These are phyloP conservation scores for Solanum raphanifolium DNA, from an alignment of 257 asterid genomes.

Conservation along the genomic window DNA sequence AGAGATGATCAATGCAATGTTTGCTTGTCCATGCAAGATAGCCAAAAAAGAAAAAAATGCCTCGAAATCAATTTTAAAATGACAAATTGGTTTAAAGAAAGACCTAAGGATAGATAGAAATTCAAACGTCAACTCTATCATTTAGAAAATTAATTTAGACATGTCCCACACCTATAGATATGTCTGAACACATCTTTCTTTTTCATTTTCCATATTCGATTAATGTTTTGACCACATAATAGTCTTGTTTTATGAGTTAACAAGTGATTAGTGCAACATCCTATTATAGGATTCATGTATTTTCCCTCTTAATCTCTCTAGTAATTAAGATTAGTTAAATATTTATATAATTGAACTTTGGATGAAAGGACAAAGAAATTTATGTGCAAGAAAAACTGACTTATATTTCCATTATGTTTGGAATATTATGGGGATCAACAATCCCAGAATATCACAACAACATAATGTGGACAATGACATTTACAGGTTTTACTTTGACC, in stretches of 20 bases:
- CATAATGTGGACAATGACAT: no score
- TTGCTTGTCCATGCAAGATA: background rate
- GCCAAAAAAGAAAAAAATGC: background rate
- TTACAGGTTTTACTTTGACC: no score
- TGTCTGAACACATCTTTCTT: background rate
- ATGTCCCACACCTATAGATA: background rate
- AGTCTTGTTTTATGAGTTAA: background rate
- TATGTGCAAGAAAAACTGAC: background rate
- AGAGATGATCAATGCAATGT: background rate
- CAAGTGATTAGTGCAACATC: background rate
- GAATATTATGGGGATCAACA: background rate
- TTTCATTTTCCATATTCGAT: background rate
- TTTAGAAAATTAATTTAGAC: background rate
- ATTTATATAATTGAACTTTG: background rate
- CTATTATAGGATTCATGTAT: background rate
- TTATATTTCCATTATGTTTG: background rate
- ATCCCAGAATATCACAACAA: background rate
- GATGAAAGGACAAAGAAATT: background rate
- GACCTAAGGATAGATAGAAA: background rate
- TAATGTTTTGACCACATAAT: background rate
- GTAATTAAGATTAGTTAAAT: background rate
- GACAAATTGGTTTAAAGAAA: background rate
- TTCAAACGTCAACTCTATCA: background rate
- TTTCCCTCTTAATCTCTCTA: background rate
- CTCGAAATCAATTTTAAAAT: background rate